Evolutionary conservation across 106 monocot genomes (phyloP).

Genomic region (Phalaenopsis aphrodite): DNA sequence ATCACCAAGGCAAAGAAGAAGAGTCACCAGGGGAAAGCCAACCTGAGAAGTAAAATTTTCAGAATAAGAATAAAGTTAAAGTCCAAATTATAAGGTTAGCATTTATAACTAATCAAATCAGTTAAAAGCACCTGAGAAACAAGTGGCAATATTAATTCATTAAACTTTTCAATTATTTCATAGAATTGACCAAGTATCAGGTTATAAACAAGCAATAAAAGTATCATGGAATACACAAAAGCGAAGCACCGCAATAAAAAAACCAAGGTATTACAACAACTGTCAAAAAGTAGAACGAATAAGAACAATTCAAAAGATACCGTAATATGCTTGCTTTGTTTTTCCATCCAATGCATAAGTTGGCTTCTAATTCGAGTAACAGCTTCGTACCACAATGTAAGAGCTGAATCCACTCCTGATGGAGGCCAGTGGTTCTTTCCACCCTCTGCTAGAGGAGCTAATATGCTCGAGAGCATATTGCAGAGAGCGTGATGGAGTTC

Average conservation of each 20-base stretch:
- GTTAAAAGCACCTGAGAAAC: background rate
- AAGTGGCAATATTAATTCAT: background rate
- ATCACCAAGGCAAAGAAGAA: conserved; percentile 97
- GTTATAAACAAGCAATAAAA: background rate
- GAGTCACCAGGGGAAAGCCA: conserved; percentile 88
- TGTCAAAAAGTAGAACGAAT: background rate
- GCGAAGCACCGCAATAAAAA: background rate
- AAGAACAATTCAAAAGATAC: conserved; percentile 25
- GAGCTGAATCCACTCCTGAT: conserved; percentile 73
- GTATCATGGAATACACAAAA: background rate
- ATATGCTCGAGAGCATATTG: conserved; percentile 97
- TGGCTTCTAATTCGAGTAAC: conserved; percentile 73
- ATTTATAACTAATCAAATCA: background rate
- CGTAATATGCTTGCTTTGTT: conserved; percentile 90
- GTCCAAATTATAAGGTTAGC: background rate
- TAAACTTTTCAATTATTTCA: background rate
- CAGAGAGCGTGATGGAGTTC: conserved; percentile 98
- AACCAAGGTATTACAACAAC: background rate
- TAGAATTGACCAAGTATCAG: background rate
- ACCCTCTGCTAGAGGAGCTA: conserved; percentile 90
- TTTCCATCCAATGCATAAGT: conserved; percentile 96
- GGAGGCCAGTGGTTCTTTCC: conserved; percentile 91
- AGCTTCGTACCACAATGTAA: conserved; percentile 95
- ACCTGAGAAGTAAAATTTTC: conserved; percentile 33
- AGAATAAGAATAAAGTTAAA: background rate